Conservation (phyloP, 2,329 filamentous ascomycete genomes). For the Trichoderma sp. region DNA sequence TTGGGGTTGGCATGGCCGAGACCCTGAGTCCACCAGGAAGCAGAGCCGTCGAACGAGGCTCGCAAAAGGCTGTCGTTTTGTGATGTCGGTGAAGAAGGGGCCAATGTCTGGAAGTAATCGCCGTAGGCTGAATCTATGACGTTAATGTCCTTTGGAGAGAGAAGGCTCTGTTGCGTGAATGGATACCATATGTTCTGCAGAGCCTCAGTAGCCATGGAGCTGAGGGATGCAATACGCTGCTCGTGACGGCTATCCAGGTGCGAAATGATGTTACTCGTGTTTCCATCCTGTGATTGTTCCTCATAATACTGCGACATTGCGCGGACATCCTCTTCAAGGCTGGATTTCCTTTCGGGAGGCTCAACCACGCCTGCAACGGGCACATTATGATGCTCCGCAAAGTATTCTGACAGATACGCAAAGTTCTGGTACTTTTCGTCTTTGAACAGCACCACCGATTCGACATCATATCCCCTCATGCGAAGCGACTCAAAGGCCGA, state of each 20-base stretch:
- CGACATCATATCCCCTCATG: conserved; percentile 75
- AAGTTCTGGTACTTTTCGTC: conserved; percentile 66
- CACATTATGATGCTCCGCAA: conserved; percentile 56
- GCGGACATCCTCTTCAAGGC: conserved; percentile 47
- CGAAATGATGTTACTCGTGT: conserved; percentile 45
- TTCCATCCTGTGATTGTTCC: conserved; percentile 37
- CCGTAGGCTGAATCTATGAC: conserved; percentile 78
- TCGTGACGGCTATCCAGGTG: conserved; percentile 53
- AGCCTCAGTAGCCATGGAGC: conserved; percentile 60
- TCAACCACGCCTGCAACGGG: conserved; percentile 54
- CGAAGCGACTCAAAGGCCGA: conserved; percentile 75
- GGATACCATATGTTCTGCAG: conserved; percentile 75
- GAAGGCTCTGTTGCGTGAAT: conserved; percentile 73
- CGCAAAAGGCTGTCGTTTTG: conserved; percentile 24
- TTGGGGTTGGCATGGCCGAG: conserved; percentile 74
- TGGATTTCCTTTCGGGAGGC: conserved; percentile 51
- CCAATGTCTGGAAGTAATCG: conserved; percentile 68
- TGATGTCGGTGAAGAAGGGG: neutral
- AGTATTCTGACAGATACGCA: conserved; percentile 65
- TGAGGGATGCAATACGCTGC: conserved; percentile 55
- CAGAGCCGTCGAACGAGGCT: conserved; percentile 76
- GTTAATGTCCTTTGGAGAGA: conserved; percentile 60
- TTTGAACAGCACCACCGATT: conserved; percentile 65
- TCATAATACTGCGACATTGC: conserved; percentile 65
- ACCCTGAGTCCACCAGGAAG: conserved; percentile 90